phyloP scores from a whole-genome alignment of 208 protist genomes.

The Crithidia acanthocephali region DNA sequence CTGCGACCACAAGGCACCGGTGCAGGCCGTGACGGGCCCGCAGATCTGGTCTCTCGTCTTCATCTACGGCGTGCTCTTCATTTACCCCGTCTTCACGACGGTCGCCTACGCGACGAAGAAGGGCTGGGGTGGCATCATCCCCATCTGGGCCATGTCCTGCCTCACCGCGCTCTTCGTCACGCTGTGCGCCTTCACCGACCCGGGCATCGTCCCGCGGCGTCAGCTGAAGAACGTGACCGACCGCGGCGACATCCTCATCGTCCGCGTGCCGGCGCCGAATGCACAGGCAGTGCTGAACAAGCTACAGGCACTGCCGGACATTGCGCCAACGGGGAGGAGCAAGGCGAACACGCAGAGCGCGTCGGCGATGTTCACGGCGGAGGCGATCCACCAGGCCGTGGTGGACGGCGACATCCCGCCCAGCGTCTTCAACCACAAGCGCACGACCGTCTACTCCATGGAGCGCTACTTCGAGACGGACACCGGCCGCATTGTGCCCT shows the following conservation, averaged over 20 bases:
- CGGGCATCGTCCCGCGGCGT: conserved; percentile 55
- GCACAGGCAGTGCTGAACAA: conserved; percentile 42
- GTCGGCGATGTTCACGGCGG: conserved; percentile 5
- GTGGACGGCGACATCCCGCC: conserved; percentile 28
- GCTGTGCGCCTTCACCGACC: conserved; percentile 44
- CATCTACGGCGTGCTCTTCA: conserved; percentile 26
- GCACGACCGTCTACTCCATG: conserved; percentile 34
- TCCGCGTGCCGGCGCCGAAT: conserved; percentile 49
- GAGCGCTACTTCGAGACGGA: conserved; percentile 47
- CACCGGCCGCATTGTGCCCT: conserved; percentile 35
- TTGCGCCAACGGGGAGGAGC: not conserved
- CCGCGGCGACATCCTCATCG: conserved; percentile 43
- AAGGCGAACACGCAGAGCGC: not conserved
- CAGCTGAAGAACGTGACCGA: conserved; percentile 34
- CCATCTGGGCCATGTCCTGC: conserved; percentile 34
- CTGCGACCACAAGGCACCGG: conserved; percentile 27
- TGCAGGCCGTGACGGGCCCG: conserved; percentile 35
- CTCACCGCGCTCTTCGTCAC: conserved; percentile 34
- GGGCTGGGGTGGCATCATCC: conserved; percentile 35
- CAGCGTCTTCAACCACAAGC: conserved; percentile 37
- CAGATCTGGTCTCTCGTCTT: conserved; percentile 27
- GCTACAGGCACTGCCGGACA: conserved; percentile 20
- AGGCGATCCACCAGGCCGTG: conserved; percentile 22
- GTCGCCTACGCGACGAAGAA: conserved; percentile 28
- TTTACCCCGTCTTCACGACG: conserved; percentile 37